Percentiles rank a stretch among this genome's conserved stretches.
These are phyloP conservation scores for Apiosordaria backusii DNA, from an alignment of 495 filamentous ascomycete species.

Conservation along the genomic window DNA sequence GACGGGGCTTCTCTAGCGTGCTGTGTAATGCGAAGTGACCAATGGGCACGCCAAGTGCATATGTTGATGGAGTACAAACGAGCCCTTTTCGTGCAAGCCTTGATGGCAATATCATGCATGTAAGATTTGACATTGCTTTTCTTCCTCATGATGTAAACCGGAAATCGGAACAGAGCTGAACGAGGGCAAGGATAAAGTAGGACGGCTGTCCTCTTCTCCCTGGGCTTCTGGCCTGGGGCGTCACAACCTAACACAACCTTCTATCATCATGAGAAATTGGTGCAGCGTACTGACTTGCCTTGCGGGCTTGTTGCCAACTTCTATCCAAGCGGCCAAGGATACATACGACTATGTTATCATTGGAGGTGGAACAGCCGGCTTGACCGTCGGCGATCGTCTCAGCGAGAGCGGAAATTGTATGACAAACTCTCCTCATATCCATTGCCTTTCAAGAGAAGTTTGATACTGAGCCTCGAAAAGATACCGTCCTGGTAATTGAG, in stretches of 20 bases:
- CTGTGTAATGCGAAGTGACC: background rate
- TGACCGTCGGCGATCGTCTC: conserved; percentile 45
- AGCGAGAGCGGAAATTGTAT: conserved; percentile 24
- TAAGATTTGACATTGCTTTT: background rate
- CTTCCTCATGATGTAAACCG: background rate
- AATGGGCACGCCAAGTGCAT: background rate
- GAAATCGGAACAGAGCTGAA: background rate
- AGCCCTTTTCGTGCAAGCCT: background rate
- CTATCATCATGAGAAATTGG: background rate
- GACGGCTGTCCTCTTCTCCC: background rate
- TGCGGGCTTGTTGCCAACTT: background rate
- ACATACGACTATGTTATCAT: conserved; percentile 49
- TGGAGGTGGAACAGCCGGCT: conserved; percentile 53
- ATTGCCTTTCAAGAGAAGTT: background rate
- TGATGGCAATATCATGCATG: background rate
- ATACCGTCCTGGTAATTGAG: conserved; percentile 42
- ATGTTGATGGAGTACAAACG: background rate
- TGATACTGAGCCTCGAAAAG: conserved; percentile 16
- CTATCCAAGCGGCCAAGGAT: background rate
- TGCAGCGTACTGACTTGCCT: background rate
- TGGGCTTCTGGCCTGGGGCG: too few species aligned
- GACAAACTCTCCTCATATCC: background rate
- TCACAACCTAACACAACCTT: too few species aligned
- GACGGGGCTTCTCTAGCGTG: background rate
- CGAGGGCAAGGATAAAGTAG: background rate